Conservation (phyloP, 441 rosid species). For the Brassica hybrid region DNA sequence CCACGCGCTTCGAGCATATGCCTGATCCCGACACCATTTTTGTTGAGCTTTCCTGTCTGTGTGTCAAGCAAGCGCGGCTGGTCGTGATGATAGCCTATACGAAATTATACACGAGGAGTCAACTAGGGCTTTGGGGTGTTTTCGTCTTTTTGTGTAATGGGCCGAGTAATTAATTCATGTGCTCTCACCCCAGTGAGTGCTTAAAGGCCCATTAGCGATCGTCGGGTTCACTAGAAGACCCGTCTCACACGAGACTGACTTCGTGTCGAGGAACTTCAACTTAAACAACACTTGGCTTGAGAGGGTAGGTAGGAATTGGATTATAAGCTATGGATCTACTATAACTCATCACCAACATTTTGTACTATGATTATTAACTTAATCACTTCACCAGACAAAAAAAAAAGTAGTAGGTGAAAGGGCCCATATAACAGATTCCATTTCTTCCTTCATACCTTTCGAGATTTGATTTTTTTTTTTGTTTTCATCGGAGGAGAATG, state of each 20-base stretch:
- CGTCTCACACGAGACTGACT: neutral
- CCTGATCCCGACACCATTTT: conserved; percentile 41
- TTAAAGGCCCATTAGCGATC: neutral
- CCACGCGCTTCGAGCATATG: conserved; percentile 34
- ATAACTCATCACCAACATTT: too few species aligned
- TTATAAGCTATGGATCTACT: too few species aligned
- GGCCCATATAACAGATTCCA: neutral
- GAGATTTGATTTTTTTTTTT: neutral
- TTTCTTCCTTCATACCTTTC: neutral
- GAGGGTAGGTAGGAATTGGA: too few species aligned
- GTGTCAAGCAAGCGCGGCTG: conserved; percentile 3
- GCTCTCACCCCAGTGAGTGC: neutral
- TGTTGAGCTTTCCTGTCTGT: neutral
- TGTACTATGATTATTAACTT: too few species aligned
- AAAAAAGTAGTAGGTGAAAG: neutral
- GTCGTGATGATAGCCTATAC: too few species aligned
- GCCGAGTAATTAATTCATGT: neutral
- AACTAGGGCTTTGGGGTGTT: neutral
- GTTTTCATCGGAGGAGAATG: conserved; percentile 42
- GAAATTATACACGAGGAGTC: neutral
- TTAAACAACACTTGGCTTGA: too few species aligned
- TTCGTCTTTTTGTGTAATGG: neutral
- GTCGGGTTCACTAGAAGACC: neutral
- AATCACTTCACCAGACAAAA: neutral
- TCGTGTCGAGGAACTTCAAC: neutral